Percentiles rank a stretch among this genome's conserved stretches.
Conservation (phyloP, 148 eudicot genomes). For the Amaranthus cruentus region DNA sequence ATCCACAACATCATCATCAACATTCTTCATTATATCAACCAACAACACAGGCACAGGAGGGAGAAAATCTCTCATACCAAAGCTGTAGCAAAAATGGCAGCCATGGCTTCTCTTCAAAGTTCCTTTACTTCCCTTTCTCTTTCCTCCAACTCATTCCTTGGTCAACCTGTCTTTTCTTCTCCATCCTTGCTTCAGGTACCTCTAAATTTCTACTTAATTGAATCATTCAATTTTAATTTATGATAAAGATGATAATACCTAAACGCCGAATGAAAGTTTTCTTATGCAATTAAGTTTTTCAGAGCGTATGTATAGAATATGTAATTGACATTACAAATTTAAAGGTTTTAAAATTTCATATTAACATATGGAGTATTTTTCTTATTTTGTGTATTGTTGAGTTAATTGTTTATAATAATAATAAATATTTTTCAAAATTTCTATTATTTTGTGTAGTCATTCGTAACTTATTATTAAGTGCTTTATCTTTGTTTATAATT, state of each 20-base stretch:
- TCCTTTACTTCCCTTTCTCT: conserved; percentile 70
- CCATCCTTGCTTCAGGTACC: conserved; percentile 34
- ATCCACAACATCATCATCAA: no score
- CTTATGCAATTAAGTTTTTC: background rate
- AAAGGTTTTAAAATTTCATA: background rate
- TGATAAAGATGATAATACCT: no score
- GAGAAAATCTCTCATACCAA: background rate
- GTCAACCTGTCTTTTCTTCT: conserved; percentile 60
- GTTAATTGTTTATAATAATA: background rate
- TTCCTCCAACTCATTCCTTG: conserved; percentile 64
- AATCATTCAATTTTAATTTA: background rate
- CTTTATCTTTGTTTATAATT: no score
- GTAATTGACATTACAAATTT: background rate
- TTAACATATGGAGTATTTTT: background rate
- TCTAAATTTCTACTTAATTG: background rate
- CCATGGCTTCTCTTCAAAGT: conserved; percentile 79
- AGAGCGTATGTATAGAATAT: background rate
- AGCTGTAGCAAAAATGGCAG: conserved; percentile 37
- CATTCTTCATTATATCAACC: no score
- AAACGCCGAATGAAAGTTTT: background rate
- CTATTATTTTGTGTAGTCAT: no score
- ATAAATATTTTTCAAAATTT: no score
- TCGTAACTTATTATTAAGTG: no score
- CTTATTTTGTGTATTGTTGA: background rate
- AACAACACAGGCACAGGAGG: no score